Conservation (phyloP, 108 stramenopile genomes). For the Fragilariopsis cylindrus region DNA sequence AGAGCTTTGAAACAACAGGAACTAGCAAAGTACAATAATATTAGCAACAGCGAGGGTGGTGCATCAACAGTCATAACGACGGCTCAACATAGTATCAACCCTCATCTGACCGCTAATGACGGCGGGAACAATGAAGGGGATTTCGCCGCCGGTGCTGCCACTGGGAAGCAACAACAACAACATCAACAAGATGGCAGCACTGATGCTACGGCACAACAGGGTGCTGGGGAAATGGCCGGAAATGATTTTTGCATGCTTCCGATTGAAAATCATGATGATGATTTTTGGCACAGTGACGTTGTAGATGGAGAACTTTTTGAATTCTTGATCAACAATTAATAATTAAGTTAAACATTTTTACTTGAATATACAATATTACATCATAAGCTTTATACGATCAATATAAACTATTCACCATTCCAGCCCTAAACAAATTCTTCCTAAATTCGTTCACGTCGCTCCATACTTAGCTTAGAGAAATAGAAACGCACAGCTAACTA, state of each 20-base stretch:
- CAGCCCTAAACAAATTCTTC: too few species aligned
- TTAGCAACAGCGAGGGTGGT: not conserved
- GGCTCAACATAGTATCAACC: not conserved
- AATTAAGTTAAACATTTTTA: conserved; percentile 13
- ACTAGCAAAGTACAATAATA: conserved; percentile 60
- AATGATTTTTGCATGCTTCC: conserved; percentile 31
- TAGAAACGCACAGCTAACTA: too few species aligned
- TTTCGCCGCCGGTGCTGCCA: not conserved
- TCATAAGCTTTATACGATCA: too few species aligned
- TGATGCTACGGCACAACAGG: conserved; percentile 16
- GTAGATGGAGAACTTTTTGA: conserved; percentile 85
- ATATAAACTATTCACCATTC: too few species aligned
- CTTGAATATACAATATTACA: too few species aligned
- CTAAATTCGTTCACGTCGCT: too few species aligned
- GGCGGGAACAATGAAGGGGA: not conserved
- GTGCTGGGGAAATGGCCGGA: conserved; percentile 38
- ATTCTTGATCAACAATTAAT: conserved; percentile 70
- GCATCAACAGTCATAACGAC: not conserved
- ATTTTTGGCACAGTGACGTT: conserved; percentile 74
- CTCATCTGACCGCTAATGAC: conserved; percentile 10
- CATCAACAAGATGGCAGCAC: not conserved
- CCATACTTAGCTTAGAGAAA: too few species aligned
- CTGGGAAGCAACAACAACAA: conserved; percentile 12
- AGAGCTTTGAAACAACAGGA: conserved; percentile 80
- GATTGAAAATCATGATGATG: conserved; percentile 39